These are phyloP conservation scores for Cucurbita ficifolia DNA, from an alignment of 306 rosid species.

Conservation along the genomic window DNA sequence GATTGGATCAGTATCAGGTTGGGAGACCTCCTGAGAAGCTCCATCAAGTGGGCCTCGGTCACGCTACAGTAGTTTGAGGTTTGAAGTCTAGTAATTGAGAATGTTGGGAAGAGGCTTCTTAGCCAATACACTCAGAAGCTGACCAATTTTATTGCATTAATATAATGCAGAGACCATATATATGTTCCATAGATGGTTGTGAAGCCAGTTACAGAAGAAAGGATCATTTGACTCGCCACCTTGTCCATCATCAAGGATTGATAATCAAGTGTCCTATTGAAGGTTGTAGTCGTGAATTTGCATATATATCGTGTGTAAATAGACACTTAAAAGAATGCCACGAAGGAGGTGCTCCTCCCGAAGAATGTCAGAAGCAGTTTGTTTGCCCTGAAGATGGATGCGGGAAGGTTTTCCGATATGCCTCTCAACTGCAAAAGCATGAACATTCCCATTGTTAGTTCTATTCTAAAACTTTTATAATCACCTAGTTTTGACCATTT, in stretches of 20 bases:
- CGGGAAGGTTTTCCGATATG: constrained; percentile 51
- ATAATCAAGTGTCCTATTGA: constrained; percentile 51
- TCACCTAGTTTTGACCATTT: not conserved
- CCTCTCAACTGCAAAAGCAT: constrained; percentile 43
- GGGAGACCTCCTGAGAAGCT: constrained; percentile 99
- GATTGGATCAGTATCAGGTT: constrained; percentile 85
- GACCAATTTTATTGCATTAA: not conserved
- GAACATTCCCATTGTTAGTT: constrained; percentile 63
- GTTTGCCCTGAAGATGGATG: constrained; percentile 58
- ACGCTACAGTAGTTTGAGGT: constrained; percentile 37
- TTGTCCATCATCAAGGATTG: constrained; percentile 51
- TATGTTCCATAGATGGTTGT: constrained; percentile 49
- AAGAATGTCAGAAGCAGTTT: constrained; percentile 25
- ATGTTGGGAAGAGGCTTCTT: not conserved
- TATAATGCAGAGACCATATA: constrained; percentile 52
- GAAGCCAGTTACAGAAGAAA: constrained; percentile 68
- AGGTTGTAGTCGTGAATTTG: constrained; percentile 41
- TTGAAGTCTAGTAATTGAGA: constrained; percentile 22
- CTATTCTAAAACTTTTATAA: not conserved
- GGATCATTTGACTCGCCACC: constrained; percentile 82
- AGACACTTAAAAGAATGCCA: constrained; percentile 53
- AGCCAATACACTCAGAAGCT: not conserved
- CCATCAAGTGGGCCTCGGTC: constrained; percentile 79
- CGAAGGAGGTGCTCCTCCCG: constrained; percentile 14
- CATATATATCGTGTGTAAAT: constrained; percentile 30